Conservation (phyloP, 306 rosid species). For the Lathyrus tuberosus region DNA sequence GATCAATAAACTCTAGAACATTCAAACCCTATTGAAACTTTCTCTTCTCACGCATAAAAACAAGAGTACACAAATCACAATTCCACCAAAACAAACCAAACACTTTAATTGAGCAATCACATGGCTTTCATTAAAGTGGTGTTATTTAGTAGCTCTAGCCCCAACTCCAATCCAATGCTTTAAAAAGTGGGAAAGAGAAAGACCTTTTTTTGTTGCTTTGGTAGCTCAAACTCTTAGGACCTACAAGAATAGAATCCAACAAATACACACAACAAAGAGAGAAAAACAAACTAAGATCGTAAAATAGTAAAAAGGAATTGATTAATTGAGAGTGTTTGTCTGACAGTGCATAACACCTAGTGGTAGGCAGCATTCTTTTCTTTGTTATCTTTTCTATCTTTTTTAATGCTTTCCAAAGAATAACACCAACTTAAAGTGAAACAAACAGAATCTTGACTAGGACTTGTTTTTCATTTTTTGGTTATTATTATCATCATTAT, state of each 20-base stretch:
- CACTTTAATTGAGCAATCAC: slow-evolving; percentile 34
- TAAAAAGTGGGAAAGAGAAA: slow-evolving; percentile 50
- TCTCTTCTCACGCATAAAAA: no score
- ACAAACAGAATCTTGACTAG: slow-evolving; percentile 45
- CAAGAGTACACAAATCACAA: no score
- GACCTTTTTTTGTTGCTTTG: slow-evolving; percentile 49
- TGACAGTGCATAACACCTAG: slow-evolving; percentile 60
- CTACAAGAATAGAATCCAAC: slow-evolving; percentile 43
- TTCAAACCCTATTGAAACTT: no score
- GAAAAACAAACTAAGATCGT: slow-evolving; percentile 43
- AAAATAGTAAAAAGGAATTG: slow-evolving; percentile 10
- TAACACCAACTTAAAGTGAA: slow-evolving; percentile 33
- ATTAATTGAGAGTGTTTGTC: slow-evolving; percentile 52
- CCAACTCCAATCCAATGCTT: slow-evolving; percentile 20
- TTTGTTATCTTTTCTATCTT: slow-evolving; percentile 47
- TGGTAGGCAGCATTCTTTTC: slow-evolving; percentile 61
- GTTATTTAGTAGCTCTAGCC: slow-evolving; percentile 17
- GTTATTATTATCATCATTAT: not conserved
- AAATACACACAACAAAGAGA: slow-evolving; percentile 35
- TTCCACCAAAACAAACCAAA: slow-evolving; percentile 1
- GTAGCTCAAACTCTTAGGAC: slow-evolving; percentile 32
- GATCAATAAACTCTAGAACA: no score
- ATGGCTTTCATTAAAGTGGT: slow-evolving; percentile 30
- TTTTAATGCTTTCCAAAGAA: slow-evolving; percentile 56
- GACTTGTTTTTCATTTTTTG: slow-evolving; percentile 29